Evolutionary conservation across 306 rosid species (phyloP).

Genomic region (Medicago truncatula): DNA sequence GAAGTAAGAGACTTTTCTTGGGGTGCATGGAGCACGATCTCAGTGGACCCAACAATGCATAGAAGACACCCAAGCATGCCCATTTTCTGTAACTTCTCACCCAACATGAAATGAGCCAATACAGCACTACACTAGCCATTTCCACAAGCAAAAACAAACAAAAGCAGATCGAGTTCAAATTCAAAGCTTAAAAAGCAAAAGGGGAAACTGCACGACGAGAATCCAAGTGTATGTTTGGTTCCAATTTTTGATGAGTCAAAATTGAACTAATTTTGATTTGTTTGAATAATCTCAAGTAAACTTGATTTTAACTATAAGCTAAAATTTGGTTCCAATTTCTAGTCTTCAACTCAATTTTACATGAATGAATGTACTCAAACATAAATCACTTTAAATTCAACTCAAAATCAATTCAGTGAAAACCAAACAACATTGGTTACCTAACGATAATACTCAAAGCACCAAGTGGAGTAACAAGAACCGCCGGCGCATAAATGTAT

Average conservation of each 20-base stretch:
- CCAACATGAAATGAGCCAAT: conserved; percentile 81
- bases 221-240: background rate
- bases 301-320: background rate
- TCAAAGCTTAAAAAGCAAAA: background rate
- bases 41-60: conserved; percentile 78
- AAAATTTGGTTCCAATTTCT: background rate
- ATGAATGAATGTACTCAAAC: background rate
- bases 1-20: conserved; percentile 63
- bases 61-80: conserved; percentile 87
- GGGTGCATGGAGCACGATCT: conserved; percentile 86
- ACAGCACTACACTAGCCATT: conserved; percentile 81
- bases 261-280: background rate
- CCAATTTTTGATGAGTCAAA: background rate
- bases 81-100: conserved; percentile 83
- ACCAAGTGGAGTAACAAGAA: conserved; percentile 90
- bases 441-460: conserved; percentile 94
- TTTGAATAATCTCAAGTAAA: background rate
- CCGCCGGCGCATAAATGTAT: conserved; percentile 83
- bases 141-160: conserved; percentile 33
- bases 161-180: background rate
- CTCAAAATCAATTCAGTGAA: background rate
- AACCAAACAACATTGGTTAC: conserved; percentile 41
- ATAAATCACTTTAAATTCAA: background rate
- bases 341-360: background rate
- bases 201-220: background rate